Evolutionary conservation across 2,329 filamentous ascomycete genomes (phyloP).

Genomic region (Beauveria australis): DNA sequence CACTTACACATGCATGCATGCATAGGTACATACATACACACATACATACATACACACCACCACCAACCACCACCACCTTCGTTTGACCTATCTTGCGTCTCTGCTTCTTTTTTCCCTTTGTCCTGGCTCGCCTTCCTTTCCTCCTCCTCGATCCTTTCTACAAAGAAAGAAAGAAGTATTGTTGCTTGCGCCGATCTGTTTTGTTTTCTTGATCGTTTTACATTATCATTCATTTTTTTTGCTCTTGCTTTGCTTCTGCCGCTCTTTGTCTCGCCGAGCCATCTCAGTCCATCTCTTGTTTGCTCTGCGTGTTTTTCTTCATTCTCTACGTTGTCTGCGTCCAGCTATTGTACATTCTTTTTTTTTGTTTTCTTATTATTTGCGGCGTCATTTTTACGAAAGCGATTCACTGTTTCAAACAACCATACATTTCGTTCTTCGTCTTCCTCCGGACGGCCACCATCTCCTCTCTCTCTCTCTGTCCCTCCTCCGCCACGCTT

Average conservation of each 20-base stretch:
- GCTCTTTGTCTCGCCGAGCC: too few species aligned
- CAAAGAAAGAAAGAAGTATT: neutral
- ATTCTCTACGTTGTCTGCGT: too few species aligned
- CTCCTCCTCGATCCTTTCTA: slow-evolving; percentile 13
- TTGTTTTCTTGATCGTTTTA: slow-evolving; percentile 9
- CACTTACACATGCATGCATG: too few species aligned
- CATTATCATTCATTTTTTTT: neutral
- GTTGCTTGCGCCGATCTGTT: neutral
- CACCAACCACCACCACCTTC: neutral
- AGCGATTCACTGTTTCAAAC: neutral
- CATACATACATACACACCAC: neutral
- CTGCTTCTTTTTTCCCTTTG: slow-evolving; percentile 6
- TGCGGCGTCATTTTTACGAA: too few species aligned
- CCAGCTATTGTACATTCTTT: too few species aligned
- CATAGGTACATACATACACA: too few species aligned
- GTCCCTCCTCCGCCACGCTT: neutral
- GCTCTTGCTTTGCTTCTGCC: neutral
- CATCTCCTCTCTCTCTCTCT: neutral
- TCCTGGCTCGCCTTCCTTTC: neutral
- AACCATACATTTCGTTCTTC: too few species aligned
- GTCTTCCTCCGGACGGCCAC: neutral
- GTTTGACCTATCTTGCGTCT: neutral
- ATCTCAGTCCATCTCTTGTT: too few species aligned
- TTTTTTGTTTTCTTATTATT: too few species aligned
- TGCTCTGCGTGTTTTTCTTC: too few species aligned